Evolutionary conservation across 768 basidiomycete species (phyloP).

Genomic region (Lactifluus volemus): DNA sequence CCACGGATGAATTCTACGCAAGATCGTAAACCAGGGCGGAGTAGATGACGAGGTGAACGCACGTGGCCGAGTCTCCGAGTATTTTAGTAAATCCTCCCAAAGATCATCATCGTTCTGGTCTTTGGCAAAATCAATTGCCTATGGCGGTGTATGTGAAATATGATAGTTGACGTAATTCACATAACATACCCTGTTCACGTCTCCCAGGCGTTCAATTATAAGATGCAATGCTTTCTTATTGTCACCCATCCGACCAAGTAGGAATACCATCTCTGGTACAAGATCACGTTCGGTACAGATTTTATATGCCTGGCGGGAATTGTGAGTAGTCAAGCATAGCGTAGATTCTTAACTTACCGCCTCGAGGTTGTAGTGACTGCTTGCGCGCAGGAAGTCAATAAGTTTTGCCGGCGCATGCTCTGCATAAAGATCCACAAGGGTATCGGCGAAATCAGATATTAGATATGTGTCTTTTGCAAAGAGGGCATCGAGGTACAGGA

Average conservation of each 20-base stretch:
- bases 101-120: slow-evolving; percentile 95
- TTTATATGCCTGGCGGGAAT: slow-evolving; percentile 62
- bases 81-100: slow-evolving; percentile 92
- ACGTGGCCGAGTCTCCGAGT: slow-evolving; percentile 92
- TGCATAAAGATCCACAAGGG: slow-evolving; percentile 88
- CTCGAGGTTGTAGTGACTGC: slow-evolving; percentile 87
- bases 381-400: slow-evolving; percentile 87
- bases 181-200: slow-evolving; percentile 70
- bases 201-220: slow-evolving; percentile 90
- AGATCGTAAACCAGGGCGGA: neutral
- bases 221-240: slow-evolving; percentile 90
- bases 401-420: slow-evolving; percentile 72
- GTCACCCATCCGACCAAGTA: slow-evolving; percentile 95
- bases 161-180: neutral
- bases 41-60: slow-evolving; percentile 19
- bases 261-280: slow-evolving; percentile 95
- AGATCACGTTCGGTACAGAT: slow-evolving; percentile 80
- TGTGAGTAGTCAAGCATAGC: neutral
- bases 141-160: neutral
- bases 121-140: slow-evolving; percentile 90
- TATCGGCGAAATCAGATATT: slow-evolving; percentile 73
- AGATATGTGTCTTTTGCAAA: slow-evolving; percentile 80
- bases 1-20: slow-evolving; percentile 83
- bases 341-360: slow-evolving; percentile 35
- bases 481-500: slow-evolving; percentile 87